Evolutionary conservation across 257 asterid genomes (phyloP).

Genomic region (Capsicum chinense): DNA sequence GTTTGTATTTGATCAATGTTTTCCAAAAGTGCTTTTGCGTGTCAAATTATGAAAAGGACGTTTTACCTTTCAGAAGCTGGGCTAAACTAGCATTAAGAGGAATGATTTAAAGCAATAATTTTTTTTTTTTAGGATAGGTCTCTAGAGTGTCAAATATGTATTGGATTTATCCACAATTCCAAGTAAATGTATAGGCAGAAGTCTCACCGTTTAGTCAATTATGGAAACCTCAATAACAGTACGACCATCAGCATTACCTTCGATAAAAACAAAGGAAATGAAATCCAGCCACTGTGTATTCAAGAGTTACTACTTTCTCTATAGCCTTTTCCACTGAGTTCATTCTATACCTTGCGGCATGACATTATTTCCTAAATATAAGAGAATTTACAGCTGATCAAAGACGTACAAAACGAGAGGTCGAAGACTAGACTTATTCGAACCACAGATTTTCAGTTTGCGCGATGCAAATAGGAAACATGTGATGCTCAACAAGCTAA

Average conservation of each 20-base stretch:
- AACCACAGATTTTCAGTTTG: conserved; percentile 18
- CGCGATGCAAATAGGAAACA: neutral
- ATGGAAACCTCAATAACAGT: conserved; percentile 20
- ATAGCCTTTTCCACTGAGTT: conserved; percentile 6
- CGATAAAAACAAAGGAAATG: neutral
- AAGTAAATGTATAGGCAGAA: neutral
- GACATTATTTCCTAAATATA: conserved; percentile 26
- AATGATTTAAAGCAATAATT: neutral
- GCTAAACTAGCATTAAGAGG: neutral
- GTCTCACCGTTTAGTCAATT: neutral
- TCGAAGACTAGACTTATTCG: conserved; percentile 8
- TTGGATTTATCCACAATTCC: neutral
- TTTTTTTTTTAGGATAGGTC: neutral
- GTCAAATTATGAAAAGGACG: neutral
- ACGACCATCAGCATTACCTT: conserved; percentile 14
- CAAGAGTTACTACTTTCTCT: neutral
- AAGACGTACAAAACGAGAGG: conserved; percentile 15
- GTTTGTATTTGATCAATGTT: neutral
- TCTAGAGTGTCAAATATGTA: neutral
- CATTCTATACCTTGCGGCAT: conserved; percentile 22
- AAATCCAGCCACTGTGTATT: conserved; percentile 4
- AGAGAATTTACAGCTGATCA: conserved; percentile 28
- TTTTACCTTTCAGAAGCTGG: neutral
- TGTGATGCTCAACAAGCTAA: conserved; percentile 4
- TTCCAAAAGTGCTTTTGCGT: neutral